A percentile compares a stretch with the other conserved stretches of the same genome.
Evolutionary conservation across 805 yeast genomes (phyloP).

Genomic region (Wickerhamiella domercqiae): DNA sequence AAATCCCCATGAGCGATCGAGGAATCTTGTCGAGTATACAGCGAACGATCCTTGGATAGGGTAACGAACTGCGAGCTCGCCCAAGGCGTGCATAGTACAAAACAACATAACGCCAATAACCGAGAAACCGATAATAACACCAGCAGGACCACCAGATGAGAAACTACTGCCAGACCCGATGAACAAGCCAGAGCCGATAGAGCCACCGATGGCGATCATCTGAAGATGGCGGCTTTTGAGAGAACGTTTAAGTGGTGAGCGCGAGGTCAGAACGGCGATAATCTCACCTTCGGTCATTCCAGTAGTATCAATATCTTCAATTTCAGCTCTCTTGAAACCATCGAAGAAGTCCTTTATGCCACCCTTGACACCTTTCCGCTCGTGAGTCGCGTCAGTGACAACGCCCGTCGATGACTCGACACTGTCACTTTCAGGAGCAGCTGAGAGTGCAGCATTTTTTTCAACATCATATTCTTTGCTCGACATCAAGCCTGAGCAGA

Average conservation of each 20-base stretch:
- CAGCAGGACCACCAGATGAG: conserved; percentile 37
- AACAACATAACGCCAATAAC: conserved; percentile 50
- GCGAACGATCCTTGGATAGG: conserved; percentile 45
- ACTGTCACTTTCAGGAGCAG: too few species aligned
- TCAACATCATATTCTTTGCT: too few species aligned
- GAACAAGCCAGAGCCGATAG: conserved; percentile 65
- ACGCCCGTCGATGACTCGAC: too few species aligned
- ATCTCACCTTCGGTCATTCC: conserved; percentile 22
- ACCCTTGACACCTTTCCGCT: neutral
- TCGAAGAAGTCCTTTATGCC: conserved; percentile 17
- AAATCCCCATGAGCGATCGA: conserved; percentile 49
- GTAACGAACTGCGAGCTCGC: conserved; percentile 53
- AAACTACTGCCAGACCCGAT: conserved; percentile 38
- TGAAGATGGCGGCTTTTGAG: conserved; percentile 24
- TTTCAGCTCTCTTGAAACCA: conserved; percentile 33
- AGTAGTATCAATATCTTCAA: conserved; percentile 23
- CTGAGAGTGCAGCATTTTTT: too few species aligned
- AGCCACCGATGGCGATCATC: conserved; percentile 72
- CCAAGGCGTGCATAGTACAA: conserved; percentile 49
- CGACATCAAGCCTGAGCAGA: too few species aligned
- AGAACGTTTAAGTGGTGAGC: conserved; percentile 23
- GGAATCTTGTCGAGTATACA: conserved; percentile 39
- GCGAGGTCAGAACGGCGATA: conserved; percentile 10
- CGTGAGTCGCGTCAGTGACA: too few species aligned
- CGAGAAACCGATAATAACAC: conserved; percentile 42